Conservation (phyloP, 2,329 filamentous ascomycete genomes). For the Penicillium thymicola region DNA sequence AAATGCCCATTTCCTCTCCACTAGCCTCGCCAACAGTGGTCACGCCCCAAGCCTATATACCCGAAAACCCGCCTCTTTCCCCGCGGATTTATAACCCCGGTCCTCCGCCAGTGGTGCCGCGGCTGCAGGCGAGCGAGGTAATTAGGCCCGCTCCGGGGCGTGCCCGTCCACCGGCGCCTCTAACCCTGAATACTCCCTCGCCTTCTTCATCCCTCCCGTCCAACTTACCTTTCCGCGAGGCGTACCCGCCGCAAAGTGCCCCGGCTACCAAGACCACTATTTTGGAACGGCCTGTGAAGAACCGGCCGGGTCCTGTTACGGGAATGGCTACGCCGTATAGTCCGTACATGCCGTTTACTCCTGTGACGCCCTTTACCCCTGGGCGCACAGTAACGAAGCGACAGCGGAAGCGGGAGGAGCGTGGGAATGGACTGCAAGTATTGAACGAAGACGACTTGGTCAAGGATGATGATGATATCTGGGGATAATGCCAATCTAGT, state of each 20-base stretch:
- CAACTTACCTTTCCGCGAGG: constrained; percentile 43
- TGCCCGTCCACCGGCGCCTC: constrained; percentile 29
- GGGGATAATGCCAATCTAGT: constrained; percentile 30
- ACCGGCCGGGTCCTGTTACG: constrained; percentile 41
- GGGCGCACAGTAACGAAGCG: constrained; percentile 45
- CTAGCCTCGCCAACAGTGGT: constrained; percentile 47
- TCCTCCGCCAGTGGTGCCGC: constrained; percentile 53
- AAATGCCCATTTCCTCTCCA: constrained; percentile 57
- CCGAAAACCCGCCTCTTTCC: constrained; percentile 55
- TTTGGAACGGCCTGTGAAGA: constrained; percentile 42
- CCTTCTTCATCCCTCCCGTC: constrained; percentile 28
- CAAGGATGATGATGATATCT: constrained; percentile 46
- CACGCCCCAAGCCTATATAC: constrained; percentile 44
- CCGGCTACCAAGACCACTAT: constrained; percentile 51
- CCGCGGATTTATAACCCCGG: constrained; percentile 56
- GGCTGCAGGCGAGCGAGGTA: constrained; percentile 10
- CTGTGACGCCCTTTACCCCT: constrained; percentile 49
- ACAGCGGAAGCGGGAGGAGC: constrained; percentile 42
- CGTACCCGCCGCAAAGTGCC: constrained; percentile 43
- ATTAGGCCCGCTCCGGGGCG: constrained; percentile 15
- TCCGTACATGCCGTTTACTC: constrained; percentile 51
- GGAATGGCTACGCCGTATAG: constrained; percentile 50
- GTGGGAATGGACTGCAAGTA: constrained; percentile 44
- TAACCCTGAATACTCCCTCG: constrained; percentile 30
- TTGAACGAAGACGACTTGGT: constrained; percentile 48